Percentiles rank a stretch among this genome's conserved stretches.
Conservation (phyloP, 441 rosid species). For the Aquilaria agallochum region DNA sequence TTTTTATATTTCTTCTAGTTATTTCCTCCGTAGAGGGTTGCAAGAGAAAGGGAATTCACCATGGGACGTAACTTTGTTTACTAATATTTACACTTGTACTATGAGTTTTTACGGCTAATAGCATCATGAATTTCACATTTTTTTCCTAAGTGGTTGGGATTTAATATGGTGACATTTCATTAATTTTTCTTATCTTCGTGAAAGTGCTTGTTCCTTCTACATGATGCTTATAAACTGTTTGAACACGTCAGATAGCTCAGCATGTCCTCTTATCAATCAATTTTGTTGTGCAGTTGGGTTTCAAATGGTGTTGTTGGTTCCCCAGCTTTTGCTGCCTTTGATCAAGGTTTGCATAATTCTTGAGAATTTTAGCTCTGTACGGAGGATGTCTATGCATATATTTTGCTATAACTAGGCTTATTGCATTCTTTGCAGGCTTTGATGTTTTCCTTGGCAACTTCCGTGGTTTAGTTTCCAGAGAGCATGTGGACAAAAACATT, state of each 20-base stretch:
- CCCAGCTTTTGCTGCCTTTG: slow-evolving; percentile 95
- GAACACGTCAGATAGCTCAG: not conserved
- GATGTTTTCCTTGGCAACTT: slow-evolving; percentile 90
- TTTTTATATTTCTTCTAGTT: too few relatives aligned
- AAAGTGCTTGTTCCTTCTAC: too few relatives aligned
- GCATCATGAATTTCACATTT: not conserved
- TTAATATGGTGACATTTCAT: too few relatives aligned
- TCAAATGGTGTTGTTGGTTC: slow-evolving; percentile 92
- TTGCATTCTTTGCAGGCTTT: slow-evolving; percentile 45
- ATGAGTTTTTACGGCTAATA: not conserved
- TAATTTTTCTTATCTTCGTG: not conserved
- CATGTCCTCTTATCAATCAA: not conserved
- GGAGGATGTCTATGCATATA: not conserved
- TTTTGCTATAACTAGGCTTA: slow-evolving; percentile 7
- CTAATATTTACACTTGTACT: too few relatives aligned
- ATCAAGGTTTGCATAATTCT: slow-evolving; percentile 55
- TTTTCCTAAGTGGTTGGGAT: too few relatives aligned
- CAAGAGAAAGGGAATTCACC: too few relatives aligned
- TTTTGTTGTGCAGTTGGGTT: slow-evolving; percentile 59
- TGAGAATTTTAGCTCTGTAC: slow-evolving; percentile 5
- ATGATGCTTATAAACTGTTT: not conserved
- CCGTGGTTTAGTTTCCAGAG: slow-evolving; percentile 84
- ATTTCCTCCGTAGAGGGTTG: too few relatives aligned
- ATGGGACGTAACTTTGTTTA: too few relatives aligned
- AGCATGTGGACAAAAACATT: slow-evolving; percentile 74